A percentile compares a stretch with the other conserved stretches of the same genome.
These are phyloP conservation scores for Aegilops bicornis DNA, from an alignment of 176 grass and related monocot genomes.

Conservation along the genomic window DNA sequence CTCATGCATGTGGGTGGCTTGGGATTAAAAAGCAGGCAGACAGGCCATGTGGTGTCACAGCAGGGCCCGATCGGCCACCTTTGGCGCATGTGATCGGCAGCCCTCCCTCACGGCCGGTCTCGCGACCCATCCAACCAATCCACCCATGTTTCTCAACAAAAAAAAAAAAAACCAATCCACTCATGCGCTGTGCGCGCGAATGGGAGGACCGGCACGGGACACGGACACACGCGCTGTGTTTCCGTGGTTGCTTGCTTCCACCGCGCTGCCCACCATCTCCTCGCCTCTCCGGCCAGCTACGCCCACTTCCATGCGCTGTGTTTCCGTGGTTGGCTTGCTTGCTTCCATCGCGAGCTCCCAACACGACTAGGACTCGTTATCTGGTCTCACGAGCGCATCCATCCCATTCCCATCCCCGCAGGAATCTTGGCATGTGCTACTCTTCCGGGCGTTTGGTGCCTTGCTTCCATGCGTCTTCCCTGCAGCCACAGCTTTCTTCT, in stretches of 20 bases:
- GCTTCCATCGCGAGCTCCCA: background rate
- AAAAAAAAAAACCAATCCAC: too few relatives aligned
- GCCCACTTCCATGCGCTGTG: background rate
- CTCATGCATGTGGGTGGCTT: constrained; percentile 29
- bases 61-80: background rate
- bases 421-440: constrained; percentile 44
- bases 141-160: too few relatives aligned
- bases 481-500: background rate
- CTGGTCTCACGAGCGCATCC: constrained; percentile 10
- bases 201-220: background rate
- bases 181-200: constrained; percentile 18
- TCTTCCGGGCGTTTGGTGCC: background rate
- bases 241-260: background rate
- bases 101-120: background rate
- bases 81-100: constrained; percentile 39
- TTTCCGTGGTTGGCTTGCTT: too few relatives aligned
- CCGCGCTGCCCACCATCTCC: background rate
- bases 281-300: background rate
- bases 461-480: background rate
- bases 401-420: background rate
- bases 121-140: background rate
- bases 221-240: constrained; percentile 3
- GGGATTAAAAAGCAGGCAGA: constrained; percentile 22
- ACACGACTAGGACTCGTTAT: background rate
- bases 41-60: constrained; percentile 42